Base-by-base conservation (phyloP, 441 rosid species). In the Breynia disticha region DNA sequence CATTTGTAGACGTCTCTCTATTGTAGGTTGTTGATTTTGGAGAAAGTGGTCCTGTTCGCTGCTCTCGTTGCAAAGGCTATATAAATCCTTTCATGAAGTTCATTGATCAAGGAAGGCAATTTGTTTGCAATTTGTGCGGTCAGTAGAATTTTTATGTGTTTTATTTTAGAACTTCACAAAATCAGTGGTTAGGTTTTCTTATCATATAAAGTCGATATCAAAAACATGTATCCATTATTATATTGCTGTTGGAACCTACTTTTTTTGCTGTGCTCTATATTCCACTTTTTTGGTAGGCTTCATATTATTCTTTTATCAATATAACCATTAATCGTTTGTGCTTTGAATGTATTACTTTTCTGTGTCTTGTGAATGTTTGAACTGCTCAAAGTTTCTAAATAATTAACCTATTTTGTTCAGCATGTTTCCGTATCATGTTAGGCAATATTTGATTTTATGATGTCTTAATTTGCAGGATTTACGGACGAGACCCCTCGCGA, bases 401-500 rank as follows among this genome's bases (percentile, higher is more conserved):
- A 41, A 41, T 41, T 37, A 5, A 24, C 37, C 44, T 16, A 16
- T n/a, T 37, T 16, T 21, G 28, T 21, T 7, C 11, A 37, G 15
- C 10, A 42, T 48, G 66, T 50, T 15, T 63, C 38, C 35, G 35
- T 55, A 57, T 46, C 38, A 19, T 35, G 37, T 59, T 43, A 4
- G 35, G 5, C 35, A 1, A 28, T 28, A 28, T 28, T 28, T 28
- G 35, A 28, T 9, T 28, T 28, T 28, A 1, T 4, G 4, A 28
- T 28, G 35, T 32, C 35, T 61, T 52, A 28, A 28, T 61, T 66
- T 56, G 35, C 76, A 90, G 98, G 96, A 56, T 90, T 81, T 71
- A 81, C 85, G 22, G 95, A 87, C 56, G 95, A 83, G 55, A 87
- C 95, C 57, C 96, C 96, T 18, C 91, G 86, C 54, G 98, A 85